Evolutionary conservation across 768 basidiomycete species (phyloP).

Genomic region (Omphalotus guepiniiformis): DNA sequence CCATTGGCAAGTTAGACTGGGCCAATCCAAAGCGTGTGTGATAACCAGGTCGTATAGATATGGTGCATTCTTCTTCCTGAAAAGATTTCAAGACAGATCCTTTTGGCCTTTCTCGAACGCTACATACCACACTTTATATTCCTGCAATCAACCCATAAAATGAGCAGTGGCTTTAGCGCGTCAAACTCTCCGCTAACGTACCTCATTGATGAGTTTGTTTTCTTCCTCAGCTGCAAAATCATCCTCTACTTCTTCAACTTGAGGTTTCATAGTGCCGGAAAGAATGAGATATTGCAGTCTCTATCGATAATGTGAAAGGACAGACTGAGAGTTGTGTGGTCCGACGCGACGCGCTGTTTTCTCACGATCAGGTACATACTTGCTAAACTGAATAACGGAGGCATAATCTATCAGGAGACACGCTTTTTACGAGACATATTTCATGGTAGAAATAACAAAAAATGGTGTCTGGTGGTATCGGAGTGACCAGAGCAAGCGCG

Average conservation of each 20-base stretch:
- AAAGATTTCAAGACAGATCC: not conserved
- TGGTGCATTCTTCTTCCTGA: slow-evolving; percentile 94
- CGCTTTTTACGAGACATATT: not conserved
- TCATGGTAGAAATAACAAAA: no score
- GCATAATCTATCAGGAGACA: no score
- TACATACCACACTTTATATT: slow-evolving; percentile 79
- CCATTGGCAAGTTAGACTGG: slow-evolving; percentile 97
- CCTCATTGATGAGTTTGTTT: slow-evolving; percentile 87
- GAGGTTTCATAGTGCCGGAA: slow-evolving; percentile 37
- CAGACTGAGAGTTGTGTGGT: not conserved
- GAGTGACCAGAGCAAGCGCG: no score
- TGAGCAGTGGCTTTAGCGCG: slow-evolving; percentile 11
- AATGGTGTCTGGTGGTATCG: no score
- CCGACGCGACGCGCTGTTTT: slow-evolving; percentile 41
- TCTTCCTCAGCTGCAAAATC: slow-evolving; percentile 81
- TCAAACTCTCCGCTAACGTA: slow-evolving; percentile 30
- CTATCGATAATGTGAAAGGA: no score
- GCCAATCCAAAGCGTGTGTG: slow-evolving; percentile 98
- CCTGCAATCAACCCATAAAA: slow-evolving; percentile 36
- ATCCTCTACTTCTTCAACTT: slow-evolving; percentile 70
- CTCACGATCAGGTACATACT: slow-evolving; percentile 26
- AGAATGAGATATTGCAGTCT: not conserved
- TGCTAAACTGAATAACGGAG: not conserved
- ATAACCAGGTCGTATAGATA: slow-evolving; percentile 97
- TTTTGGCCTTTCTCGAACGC: not conserved